Base-by-base conservation (phyloP, 192 early-diverging fungal genomes). In the Hyaloraphidium curvatum region DNA sequence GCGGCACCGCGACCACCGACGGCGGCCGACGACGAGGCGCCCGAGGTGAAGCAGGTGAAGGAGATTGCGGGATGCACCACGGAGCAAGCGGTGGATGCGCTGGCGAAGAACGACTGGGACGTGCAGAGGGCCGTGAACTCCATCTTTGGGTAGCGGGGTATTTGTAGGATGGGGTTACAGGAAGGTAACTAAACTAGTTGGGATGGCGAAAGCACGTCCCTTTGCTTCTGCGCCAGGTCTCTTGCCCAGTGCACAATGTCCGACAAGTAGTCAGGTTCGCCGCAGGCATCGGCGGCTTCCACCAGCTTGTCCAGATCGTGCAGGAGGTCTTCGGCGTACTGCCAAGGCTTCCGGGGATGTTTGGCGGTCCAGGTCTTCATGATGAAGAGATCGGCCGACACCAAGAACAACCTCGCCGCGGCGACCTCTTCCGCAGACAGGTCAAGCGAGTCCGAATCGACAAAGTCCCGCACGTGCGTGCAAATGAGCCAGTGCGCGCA, bases 311-410 rank as follows among this genome's bases (percentile, higher is more conserved):
- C n/a, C n/a, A n/a, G n/a, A n/a, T n/a, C n/a, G n/a, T n/a, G n/a
- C n/a, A n/a, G n/a, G n/a, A n/a, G n/a, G n/a, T n/a, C n/a, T n/a
- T n/a, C n/a, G n/a, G n/a, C n/a, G n/a, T n/a, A n/a, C n/a, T n/a
- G n/a, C n/a, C n/a, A n/a, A n/a, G n/a, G n/a, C n/a, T n/a, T n/a
- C n/a, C n/a, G n/a, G n/a, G n/a, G n/a, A n/a, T n/a, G n/a, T n/a
- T n/a, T n/a, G n/a, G 3, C 35, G 54, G n/a, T 33, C 54, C 39
- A 55, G 27, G 4, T 55, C 35, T 21, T 55, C 28, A 2, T 55
- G 28, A 16, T 55, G 54, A 25, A 55, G 54, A 14, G 28, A 55
- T 28, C 40, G 40, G 16, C 28, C 54, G 28, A 31, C 54, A 51
- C 39, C 51, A 30, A 40, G 28, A 0, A 55, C 54, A 5, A 53